Evolutionary conservation across 208 protist genomes (phyloP), one percentile per base, ranked within the genome.

Genomic region (Crithidia bombi): DNA sequence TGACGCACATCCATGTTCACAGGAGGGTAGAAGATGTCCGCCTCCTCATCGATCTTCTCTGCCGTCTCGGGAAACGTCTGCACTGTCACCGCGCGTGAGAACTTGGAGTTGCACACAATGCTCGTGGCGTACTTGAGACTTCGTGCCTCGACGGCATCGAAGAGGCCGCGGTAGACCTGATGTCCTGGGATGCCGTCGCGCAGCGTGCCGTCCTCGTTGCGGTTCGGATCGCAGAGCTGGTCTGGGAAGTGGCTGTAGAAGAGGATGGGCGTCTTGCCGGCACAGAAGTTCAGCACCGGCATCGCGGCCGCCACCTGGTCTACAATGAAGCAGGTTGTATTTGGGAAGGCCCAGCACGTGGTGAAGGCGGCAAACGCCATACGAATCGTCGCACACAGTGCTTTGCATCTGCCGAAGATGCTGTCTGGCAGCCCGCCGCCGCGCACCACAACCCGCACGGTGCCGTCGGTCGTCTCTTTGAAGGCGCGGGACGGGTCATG

Each of bases 191-290:
- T 50, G 35, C 44, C 3, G 26, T 25, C 41, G 12, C 51, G 65
- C 49, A 89, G 84, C 36, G 23, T 54, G 26, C 82, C 76, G 38
- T 79, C 68, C 12, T 58, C 75, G 47, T 82, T 83, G 51, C 85
- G 87, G 43, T 90, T 95, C 7, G 85, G 39, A 63, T 97, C 89
- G 70, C 90, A 97, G 47, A 98, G 77, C 55, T 95, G 81, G 78
- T 99, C 98, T 0, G 98, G 98, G 71, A 99, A 99, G 75, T 99
- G 98, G 73, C 97, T 98, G 82, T 99, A 99, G 72, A 99, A 99
- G n/a, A 99, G 67, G 1, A 98, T 75, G 14, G 91, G 83, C 19
- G 72, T 83, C 35, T 66, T 63, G 17, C 69, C 77, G 25, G 77
- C 68, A 41, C 92, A 61, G 51, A 81, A 84, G 11, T 55, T 51